These are phyloP conservation scores for Trichoderma cornu-damae DNA, from an alignment of 2,329 filamentous ascomycete species.

Conservation along the genomic window DNA sequence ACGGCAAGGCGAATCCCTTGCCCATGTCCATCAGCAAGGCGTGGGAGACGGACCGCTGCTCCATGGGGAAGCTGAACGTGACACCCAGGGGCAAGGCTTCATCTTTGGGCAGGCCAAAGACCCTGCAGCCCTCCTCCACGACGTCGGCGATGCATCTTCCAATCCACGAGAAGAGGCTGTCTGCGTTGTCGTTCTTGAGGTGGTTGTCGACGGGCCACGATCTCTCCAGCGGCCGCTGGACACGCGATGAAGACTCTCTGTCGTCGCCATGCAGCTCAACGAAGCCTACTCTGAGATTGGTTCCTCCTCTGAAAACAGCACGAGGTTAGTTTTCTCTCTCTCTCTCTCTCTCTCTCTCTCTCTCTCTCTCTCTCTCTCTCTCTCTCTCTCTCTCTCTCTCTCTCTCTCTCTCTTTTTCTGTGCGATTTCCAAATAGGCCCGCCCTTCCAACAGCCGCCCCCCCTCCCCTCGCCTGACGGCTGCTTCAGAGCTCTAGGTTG, in stretches of 20 bases:
- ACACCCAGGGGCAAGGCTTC: conserved; percentile 58
- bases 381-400: no score
- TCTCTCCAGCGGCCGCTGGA: conserved; percentile 59
- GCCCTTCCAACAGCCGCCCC: no score
- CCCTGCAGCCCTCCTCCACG: conserved; percentile 52
- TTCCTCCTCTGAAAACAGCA: conserved; percentile 53
- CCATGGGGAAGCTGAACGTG: conserved; percentile 67
- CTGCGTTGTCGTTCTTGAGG: conserved; percentile 67
- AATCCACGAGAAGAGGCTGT: conserved; percentile 76
- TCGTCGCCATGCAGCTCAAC: conserved; percentile 51
- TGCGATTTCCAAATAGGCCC: not conserved
- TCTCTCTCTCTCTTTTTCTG: no score
- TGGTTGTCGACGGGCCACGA: conserved; percentile 70
- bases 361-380: no score
- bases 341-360: no score
- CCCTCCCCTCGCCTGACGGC: no score
- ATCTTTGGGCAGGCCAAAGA: conserved; percentile 38
- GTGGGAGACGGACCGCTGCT: conserved; percentile 56
- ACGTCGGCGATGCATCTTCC: conserved; percentile 71
- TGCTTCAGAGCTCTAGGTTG: not conserved
- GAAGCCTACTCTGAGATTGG: conserved; percentile 64
- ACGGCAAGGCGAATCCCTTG: conserved; percentile 61
- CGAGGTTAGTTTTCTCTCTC: no score
- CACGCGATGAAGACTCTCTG: conserved; percentile 33
- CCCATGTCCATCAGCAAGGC: conserved; percentile 65